A percentile compares a stretch with the other conserved stretches of the same genome.
These are phyloP conservation scores for Fusarium proliferatum DNA, from an alignment of 2,329 filamentous ascomycete species.

Conservation along the genomic window DNA sequence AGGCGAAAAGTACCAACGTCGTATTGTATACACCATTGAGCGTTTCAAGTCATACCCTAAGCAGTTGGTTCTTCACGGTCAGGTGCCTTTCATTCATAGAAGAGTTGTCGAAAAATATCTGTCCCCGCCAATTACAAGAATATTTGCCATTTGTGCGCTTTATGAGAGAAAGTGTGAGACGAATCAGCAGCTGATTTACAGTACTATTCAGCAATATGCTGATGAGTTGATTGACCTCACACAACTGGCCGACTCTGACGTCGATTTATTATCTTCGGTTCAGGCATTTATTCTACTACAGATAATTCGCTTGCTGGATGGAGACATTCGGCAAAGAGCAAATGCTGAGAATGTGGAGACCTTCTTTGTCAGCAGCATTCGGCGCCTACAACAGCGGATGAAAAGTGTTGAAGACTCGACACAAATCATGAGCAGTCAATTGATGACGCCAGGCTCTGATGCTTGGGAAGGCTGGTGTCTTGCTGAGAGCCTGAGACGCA, in stretches of 20 bases:
- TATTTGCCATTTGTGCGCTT: background rate
- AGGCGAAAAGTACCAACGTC: background rate
- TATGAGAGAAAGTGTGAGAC: background rate
- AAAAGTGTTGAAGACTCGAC: background rate
- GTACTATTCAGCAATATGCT: background rate
- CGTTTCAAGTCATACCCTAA: background rate
- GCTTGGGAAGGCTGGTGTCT: background rate
- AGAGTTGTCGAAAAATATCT: background rate
- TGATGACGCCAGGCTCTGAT: background rate
- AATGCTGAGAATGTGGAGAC: background rate
- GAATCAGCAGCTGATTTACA: background rate
- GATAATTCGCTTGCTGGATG: background rate
- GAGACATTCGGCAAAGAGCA: background rate
- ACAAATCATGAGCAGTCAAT: background rate
- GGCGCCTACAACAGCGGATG: background rate
- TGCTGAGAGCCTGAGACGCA: background rate
- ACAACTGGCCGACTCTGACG: background rate
- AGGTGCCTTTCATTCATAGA: background rate
- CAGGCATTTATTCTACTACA: background rate
- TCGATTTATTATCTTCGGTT: background rate
- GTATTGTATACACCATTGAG: background rate
- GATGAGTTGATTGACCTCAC: background rate
- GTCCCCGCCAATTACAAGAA: background rate
- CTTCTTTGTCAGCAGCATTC: background rate
- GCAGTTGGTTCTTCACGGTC: background rate